Base-by-base conservation (phyloP, 371 early-diverging fungal species). In the Haplosporangium sp. region DNA sequence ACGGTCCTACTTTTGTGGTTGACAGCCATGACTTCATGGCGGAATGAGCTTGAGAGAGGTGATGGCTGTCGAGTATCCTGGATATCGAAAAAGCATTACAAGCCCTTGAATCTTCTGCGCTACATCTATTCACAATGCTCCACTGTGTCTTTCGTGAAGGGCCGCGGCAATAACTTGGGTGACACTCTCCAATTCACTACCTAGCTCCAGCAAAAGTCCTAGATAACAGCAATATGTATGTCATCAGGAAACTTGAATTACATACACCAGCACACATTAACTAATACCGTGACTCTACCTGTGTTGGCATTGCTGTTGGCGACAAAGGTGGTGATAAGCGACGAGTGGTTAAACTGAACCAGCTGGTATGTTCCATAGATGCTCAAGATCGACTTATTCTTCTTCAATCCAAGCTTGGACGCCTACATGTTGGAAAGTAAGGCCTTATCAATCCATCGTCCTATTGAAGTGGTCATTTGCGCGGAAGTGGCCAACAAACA, bases 351-450 rank as follows among this genome's bases (percentile, higher is more conserved):
- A 63, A 87, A 80, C 64, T 90, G 91, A 29, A 90, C 85, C 9
- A 90, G 66, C 71, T 90, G 91, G 76, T 87, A 87, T 29, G 83
- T 55, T 48, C 83, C 86, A 68, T 83, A 90, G 13, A 87, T 75
- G 55, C 87, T 86, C 6, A 90, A 83, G 37, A 90, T 88, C 47
- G 83, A 84, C 69, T 86, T 85, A 71, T 90, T 89, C 60, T 83
- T 84, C 62, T 83, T 83, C 70, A 90, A 70, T 41, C 91, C 91
- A 16, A 90, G 84, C 67, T 89, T 90, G 18, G 88, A 88, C 11
- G 89, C 91, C 87, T 90, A 74, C 46, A 41, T 5, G 65, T 56
- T 54, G 41, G 41, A 50, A 64, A n/a, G 56, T n/a, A 36, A 5
- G n/a, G 4, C 18, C 42, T 37, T 48, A 38, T 18, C 20, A 12